Percentiles rank a stretch among this genome's conserved stretches.
Evolutionary conservation across 2,329 filamentous ascomycete genomes (phyloP).

Genomic region (Capronia epimyces): DNA sequence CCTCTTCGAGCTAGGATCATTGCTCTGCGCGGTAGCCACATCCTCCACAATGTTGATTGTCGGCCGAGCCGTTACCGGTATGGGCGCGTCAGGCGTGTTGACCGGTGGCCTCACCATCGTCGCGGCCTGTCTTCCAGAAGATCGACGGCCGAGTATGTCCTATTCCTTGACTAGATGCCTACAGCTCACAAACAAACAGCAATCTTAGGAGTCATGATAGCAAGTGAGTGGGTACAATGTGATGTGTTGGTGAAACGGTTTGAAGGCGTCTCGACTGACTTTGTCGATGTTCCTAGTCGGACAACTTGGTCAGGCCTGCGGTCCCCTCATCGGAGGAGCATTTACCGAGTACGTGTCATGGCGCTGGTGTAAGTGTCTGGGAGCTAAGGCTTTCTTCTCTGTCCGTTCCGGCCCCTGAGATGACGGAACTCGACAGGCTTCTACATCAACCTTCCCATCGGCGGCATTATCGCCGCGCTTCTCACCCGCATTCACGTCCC

Average conservation of each 20-base stretch:
- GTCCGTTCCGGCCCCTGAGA: not conserved
- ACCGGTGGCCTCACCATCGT: constrained; percentile 32
- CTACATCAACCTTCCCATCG: constrained; percentile 37
- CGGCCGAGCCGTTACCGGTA: constrained; percentile 31
- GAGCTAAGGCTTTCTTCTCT: not conserved
- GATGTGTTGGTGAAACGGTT: not conserved
- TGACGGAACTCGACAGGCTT: constrained; percentile 13
- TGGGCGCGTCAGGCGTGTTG: constrained; percentile 30
- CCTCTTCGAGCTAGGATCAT: constrained; percentile 32
- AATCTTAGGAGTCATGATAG: constrained; percentile 28
- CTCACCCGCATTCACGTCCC: constrained; percentile 14
- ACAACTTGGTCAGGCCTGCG: constrained; percentile 36
- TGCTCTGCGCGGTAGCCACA: constrained; percentile 30
- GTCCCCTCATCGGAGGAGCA: constrained; percentile 41
- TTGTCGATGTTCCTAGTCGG: constrained; percentile 22
- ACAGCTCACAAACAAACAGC: constrained; percentile 1
- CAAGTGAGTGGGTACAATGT: constrained; percentile 17
- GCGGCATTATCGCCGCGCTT: constrained; percentile 30
- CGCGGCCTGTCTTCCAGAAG: constrained; percentile 28
- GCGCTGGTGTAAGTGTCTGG: constrained; percentile 37
- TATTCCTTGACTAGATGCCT: not conserved
- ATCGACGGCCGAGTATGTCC: constrained; percentile 29
- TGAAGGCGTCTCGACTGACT: not conserved
- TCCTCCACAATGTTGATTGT: constrained; percentile 33
- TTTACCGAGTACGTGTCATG: constrained; percentile 38